Base-by-base conservation (phyloP, 768 basidiomycete species). In the Kwoniella sp. region DNA sequence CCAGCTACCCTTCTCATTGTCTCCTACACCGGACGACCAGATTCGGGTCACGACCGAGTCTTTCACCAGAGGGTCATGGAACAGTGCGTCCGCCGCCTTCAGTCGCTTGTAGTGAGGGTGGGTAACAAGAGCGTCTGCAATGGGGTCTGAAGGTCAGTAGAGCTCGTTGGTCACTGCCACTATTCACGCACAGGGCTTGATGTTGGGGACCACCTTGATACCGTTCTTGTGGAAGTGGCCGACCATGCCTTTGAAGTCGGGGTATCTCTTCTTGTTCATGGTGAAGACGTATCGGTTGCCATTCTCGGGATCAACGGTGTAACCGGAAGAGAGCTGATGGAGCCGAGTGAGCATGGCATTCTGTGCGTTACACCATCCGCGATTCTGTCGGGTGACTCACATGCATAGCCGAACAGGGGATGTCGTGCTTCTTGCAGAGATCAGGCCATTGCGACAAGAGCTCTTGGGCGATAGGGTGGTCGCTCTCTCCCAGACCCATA, bases 371-470 rank as follows among this genome's bases (percentile, higher is more conserved):
- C n/a, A n/a, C n/a, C n/a, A n/a, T n/a, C n/a, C n/a, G n/a, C n/a
- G n/a, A n/a, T n/a, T n/a, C n/a, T n/a, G n/a, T n/a, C n/a, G n/a
- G n/a, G n/a, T n/a, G 2, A 54, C 57, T 51, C 46, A 59, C 60
- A 49, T 66, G 67, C 65, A 73, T 71, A 4, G 66, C 70, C 1
- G 69, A 71, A 46, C 68, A 70, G 1, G 73, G 73, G 25, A 75
- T 75, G 33, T 66, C 59, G 46, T 70, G 50, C 52, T 72, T 53
- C 53, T 62, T 60, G 58, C 71, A 75, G 22, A 65, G 42, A 19
- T 65, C 65, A 0, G 71, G 71, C 62, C 70, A 75, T 11, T 39
- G 44, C 10, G 57, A 61, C 2, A 74, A 57, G 1, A 74, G 56
- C 15, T 62, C 51, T 47, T 74, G 73, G 10, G 73, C 73, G 2